Evolutionary conservation across 805 yeast species (phyloP), one percentile per base, ranked within the genome.

Genomic region (Ogataea parapolymorpha): DNA sequence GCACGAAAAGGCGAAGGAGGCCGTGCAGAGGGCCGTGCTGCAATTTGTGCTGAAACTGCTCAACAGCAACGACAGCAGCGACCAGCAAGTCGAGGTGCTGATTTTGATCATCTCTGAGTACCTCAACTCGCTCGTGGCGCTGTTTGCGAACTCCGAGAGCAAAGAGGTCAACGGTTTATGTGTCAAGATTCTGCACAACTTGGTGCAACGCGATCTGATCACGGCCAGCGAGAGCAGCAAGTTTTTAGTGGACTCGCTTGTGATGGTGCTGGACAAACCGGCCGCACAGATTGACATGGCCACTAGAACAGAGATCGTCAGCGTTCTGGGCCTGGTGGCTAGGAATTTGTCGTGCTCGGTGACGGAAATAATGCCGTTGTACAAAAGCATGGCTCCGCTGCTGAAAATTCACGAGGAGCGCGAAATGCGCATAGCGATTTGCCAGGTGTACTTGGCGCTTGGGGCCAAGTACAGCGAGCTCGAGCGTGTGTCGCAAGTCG

Each of bases 231-330:
- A 66, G 8, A 75, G 80, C 9, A 75, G 79, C 50, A 61, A 67
- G 22, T 61, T 73, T 4, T 64, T 88, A 27, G 67, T 85, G 17
- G 62, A 65, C 12, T 74, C 91, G 0, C 68, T 86, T 24, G 71
- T 83, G 1, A 63, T 66, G 9, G 80, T 85, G 1, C 63, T 89
- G 23, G 80, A 79, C 27, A 78, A 77, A 46, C 80, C 84, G 1
- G 63, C 71, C 10, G 58, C 66, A 12, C 77, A 73, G 39, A 67
- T 85, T 9, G 73, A 75, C 2, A 55, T 70, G 4, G 61, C 64
- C 2, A 80, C 80, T 36, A 79, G 79, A 49, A 68, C 75, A 0
- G 75, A 77, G 28, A 68, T 86, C 23, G 61, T 87, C 31, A 67
- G 69, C 35, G 73, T 86, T 1, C 63, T 87, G 37, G 64, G 82